Percentiles rank a stretch among this genome's conserved stretches.
Conservation (phyloP, 1,284 basidiomycete genomes). For the Puccinia triticina region DNA sequence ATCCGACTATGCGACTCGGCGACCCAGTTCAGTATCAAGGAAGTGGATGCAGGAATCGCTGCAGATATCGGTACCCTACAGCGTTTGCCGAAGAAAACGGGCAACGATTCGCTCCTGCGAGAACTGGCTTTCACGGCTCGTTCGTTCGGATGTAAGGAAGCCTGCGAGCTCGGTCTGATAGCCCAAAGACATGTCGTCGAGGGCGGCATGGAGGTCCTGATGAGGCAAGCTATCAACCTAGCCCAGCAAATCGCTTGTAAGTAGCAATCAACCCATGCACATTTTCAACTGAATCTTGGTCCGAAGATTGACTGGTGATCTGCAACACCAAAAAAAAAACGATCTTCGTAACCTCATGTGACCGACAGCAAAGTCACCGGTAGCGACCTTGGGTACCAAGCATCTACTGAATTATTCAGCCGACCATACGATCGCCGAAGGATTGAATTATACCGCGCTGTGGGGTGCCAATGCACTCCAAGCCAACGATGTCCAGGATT, state of each 20-base stretch:
- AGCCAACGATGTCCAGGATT: slow-evolving; percentile 39
- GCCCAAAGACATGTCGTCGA: slow-evolving; percentile 68
- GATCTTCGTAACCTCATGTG: slow-evolving; percentile 23
- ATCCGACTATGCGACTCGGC: slow-evolving; percentile 73
- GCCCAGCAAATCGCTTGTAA: slow-evolving; percentile 52
- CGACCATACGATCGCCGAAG: slow-evolving; percentile 70
- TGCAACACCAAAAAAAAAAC: too few species aligned
- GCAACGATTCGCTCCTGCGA: slow-evolving; percentile 74
- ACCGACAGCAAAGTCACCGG: slow-evolving; percentile 69
- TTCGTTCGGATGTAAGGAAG: slow-evolving; percentile 73
- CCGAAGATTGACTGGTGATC: slow-evolving; percentile 69
- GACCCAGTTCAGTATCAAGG: slow-evolving; percentile 76
- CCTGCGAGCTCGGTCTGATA: slow-evolving; percentile 74
- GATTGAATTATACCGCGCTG: slow-evolving; percentile 74
- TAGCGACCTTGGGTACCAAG: slow-evolving; percentile 82
- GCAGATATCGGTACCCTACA: slow-evolving; percentile 89
- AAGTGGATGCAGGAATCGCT: slow-evolving; percentile 85
- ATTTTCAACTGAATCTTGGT: slow-evolving; percentile 65
- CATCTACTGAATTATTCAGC: slow-evolving; percentile 65
- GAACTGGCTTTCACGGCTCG: slow-evolving; percentile 81
- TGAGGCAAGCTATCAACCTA: slow-evolving; percentile 54
- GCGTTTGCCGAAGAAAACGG: slow-evolving; percentile 77
- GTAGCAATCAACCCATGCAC: not conserved
- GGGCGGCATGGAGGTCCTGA: slow-evolving; percentile 68
- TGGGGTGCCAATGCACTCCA: slow-evolving; percentile 68